Evolutionary conservation across 768 basidiomycete species (phyloP), one percentile per base, ranked within the genome.

Genomic region (Tremella yokohamensis): DNA sequence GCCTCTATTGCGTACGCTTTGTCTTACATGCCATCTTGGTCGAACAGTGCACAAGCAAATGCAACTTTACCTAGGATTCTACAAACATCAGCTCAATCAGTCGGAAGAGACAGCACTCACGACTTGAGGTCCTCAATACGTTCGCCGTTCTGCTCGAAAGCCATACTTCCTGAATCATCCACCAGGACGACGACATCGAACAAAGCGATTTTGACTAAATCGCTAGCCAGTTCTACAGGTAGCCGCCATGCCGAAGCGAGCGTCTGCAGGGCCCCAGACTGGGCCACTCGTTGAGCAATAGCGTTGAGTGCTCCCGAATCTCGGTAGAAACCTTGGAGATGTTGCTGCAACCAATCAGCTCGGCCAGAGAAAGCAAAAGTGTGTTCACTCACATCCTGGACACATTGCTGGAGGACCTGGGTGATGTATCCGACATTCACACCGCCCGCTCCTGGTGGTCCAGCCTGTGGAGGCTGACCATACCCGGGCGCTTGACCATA

Each of bases 41-140:
- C 77, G 55, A 76, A 76, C 38, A 77, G 61, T 2, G 68, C 48
- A 39, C 70, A 62, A 7, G 76, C 77, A 44, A 65, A 77, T 4
- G 76, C 76, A 50, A 77, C 70, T 56, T 77, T 64, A 22, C 66
- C 64, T 40, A 76, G 57, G 56, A 78, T 68, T 56, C 70, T 68
- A 57, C 29, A 38, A n/a, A 29, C 26, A 42, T 66, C 60, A 68
- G 64, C 42, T 18, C 16, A 42, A n/a, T 38, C 22, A 26, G 37
- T 18, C 3, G 7, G 24, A 25, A 24, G 22, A 34, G 29, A 12
- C n/a, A 11, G 8, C 20, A 59, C 67, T 51, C 49, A 68, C 68
- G 77, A 61, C 68, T 78, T 78, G 37, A 79, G 64, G 61, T 79
- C 79, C 51, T 79, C 78, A 54, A 79, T 78, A 20, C 79, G 66